These are phyloP conservation scores for Phaeodactylum tricornutum DNA, from an alignment of 108 stramenopile species.

Conservation along the genomic window DNA sequence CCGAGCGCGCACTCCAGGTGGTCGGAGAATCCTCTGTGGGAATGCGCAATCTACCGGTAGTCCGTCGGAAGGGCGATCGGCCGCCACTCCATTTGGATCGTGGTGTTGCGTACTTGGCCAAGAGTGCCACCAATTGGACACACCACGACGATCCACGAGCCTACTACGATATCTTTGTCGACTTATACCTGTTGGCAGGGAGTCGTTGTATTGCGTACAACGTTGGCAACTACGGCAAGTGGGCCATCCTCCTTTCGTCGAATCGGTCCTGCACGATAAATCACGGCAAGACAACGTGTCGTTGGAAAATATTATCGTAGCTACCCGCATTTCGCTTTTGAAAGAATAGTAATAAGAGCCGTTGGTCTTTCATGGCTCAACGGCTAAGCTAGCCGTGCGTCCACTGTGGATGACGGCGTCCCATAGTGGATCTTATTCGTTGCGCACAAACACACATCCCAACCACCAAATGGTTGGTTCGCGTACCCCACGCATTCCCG, in stretches of 20 bases:
- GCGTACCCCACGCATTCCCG: too few relatives aligned
- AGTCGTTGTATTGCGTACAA: slow-evolving; percentile 23
- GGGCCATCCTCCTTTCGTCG: slow-evolving; percentile 2
- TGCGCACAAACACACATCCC: too few relatives aligned
- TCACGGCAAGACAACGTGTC: too few relatives aligned
- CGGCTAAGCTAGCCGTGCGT: too few relatives aligned
- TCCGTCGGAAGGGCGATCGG: slow-evolving; percentile 4
- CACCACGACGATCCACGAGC: slow-evolving; percentile 4
- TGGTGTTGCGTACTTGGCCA: slow-evolving; percentile 6
- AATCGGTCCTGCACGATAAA: not conserved
- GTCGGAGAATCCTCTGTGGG: not conserved
- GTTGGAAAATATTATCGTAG: too few relatives aligned
- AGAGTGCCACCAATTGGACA: not conserved
- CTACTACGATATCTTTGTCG: slow-evolving; percentile 35
- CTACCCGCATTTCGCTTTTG: too few relatives aligned
- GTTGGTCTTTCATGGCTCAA: too few relatives aligned
- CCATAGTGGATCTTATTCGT: too few relatives aligned
- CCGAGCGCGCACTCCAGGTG: not conserved
- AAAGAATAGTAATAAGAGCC: too few relatives aligned
- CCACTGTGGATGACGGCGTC: too few relatives aligned
- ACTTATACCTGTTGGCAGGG: slow-evolving; percentile 31
- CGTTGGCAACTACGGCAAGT: slow-evolving; percentile 10
- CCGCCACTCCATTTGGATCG: slow-evolving; percentile 26
- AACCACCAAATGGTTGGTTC: not conserved
- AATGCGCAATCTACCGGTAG: slow-evolving; percentile 6